phyloP scores from a whole-genome alignment of 371 early-diverging fungal species.

The Lichtheimia ramosa region DNA sequence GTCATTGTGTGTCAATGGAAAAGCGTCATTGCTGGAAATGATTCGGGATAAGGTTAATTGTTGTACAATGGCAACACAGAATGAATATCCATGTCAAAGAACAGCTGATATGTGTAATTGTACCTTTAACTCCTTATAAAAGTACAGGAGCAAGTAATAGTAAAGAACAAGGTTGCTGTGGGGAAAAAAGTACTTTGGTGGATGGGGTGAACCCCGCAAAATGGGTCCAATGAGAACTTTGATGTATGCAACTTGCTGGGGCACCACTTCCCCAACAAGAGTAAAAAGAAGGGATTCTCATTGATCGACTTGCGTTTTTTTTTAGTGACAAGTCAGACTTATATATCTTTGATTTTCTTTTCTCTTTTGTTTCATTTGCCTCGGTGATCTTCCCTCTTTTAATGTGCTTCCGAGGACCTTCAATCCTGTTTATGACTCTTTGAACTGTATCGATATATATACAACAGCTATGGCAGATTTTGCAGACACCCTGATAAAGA shows the following conservation, averaged over 20 bases:
- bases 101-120: too few relatives aligned
- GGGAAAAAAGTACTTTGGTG: too few relatives aligned
- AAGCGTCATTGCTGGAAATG: too few relatives aligned
- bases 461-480: slow-evolving; percentile 17
- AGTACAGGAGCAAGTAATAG: neutral
- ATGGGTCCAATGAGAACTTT: slow-evolving; percentile 1
- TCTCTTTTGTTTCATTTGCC: neutral
- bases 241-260: neutral
- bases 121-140: too few relatives aligned
- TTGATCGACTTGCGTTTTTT: neutral
- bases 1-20: too few relatives aligned
- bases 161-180: neutral
- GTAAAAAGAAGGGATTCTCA: neutral
- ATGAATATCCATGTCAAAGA: too few relatives aligned
- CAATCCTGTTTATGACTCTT: slow-evolving; percentile 5
- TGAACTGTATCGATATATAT: neutral
- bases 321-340: neutral
- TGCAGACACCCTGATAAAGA: slow-evolving; percentile 25
- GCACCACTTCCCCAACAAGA: slow-evolving; percentile 7
- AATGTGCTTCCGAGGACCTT: neutral
- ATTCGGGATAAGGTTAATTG: too few relatives aligned
- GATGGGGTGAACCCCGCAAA: slow-evolving; percentile 8
- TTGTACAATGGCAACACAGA: too few relatives aligned
- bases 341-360: neutral
- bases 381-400: too few relatives aligned